These are phyloP conservation scores for Grigorovia yakushimaensis DNA, from an alignment of 805 yeast genomes.

Conservation along the genomic window DNA sequence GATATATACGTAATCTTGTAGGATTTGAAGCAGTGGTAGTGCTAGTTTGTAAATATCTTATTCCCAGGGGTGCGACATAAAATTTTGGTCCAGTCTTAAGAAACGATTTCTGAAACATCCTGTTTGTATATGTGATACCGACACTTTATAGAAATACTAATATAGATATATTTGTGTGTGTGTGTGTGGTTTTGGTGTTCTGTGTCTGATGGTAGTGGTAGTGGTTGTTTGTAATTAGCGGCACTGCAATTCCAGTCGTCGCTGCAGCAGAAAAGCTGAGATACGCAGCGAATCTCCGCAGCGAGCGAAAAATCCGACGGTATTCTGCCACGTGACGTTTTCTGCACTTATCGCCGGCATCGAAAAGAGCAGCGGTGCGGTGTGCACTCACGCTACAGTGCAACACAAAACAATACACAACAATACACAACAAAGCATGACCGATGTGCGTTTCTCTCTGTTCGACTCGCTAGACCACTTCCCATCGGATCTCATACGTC, in stretches of 20 bases:
- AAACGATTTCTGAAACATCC: not conserved
- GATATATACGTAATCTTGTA: not conserved
- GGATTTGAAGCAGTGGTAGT: slow-evolving; percentile 7
- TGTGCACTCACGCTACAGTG: not conserved
- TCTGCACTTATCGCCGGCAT: not conserved
- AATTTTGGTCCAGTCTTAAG: not conserved
- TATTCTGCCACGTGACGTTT: not conserved
- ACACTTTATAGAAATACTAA: not conserved
- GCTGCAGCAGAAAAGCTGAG: too few species aligned
- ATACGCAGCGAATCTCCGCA: not conserved
- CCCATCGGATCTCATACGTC: slow-evolving; percentile 34
- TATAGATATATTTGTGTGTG: not conserved
- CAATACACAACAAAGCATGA: not conserved
- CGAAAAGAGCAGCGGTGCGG: not conserved
- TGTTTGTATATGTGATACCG: not conserved
- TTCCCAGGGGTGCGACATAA: not conserved
- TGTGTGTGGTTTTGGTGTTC: not conserved
- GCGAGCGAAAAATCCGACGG: not conserved
- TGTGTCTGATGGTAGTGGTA: not conserved
- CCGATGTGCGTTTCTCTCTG: slow-evolving; percentile 33
- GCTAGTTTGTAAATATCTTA: not conserved
- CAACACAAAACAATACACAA: not conserved
- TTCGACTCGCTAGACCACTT: slow-evolving; percentile 34
- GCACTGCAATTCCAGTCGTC: too few species aligned
- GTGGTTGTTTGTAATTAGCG: too few species aligned